These are phyloP conservation scores for Serendipita indica DNA, from an alignment of 768 basidiomycete genomes.

Conservation along the genomic window DNA sequence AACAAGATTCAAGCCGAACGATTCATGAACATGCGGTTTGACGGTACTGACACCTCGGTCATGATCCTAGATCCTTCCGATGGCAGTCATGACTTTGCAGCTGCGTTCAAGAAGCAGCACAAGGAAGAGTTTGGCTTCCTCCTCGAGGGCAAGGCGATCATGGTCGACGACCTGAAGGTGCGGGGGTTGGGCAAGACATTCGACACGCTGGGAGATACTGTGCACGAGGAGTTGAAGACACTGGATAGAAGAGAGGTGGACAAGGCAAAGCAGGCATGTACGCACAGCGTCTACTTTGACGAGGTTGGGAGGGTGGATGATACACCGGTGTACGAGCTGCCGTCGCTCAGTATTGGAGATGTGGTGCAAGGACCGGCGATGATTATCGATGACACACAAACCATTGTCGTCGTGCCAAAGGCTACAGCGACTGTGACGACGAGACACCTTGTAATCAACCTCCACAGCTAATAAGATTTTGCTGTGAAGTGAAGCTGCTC, in stretches of 20 bases:
- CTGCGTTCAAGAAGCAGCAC: conserved; percentile 66
- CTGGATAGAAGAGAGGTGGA: conserved; percentile 31
- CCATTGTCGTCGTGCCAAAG: conserved; percentile 72
- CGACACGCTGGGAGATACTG: conserved; percentile 62
- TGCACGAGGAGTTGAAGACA: conserved; percentile 54
- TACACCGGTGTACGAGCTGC: conserved; percentile 68
- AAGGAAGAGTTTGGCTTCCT: conserved; percentile 85
- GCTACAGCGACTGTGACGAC: conserved; percentile 51
- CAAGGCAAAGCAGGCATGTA: conserved; percentile 21
- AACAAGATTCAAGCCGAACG: conserved; percentile 60
- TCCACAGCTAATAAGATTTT: too few relatives aligned
- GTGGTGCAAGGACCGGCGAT: conserved; percentile 73
- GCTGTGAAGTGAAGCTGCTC: too few relatives aligned
- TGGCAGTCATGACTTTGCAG: conserved; percentile 56
- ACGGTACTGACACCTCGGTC: conserved; percentile 83
- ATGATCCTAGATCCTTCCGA: conserved; percentile 57
- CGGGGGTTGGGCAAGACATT: conserved; percentile 87
- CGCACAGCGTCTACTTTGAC: conserved; percentile 69
- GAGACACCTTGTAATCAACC: conserved; percentile 46
- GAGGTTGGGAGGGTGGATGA: conserved; percentile 56
- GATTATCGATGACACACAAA: conserved; percentile 92
- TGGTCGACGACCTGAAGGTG: conserved; percentile 89
- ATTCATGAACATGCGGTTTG: conserved; percentile 84
- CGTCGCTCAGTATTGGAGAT: conserved; percentile 51
- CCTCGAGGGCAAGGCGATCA: conserved; percentile 64